Evolutionary conservation across 495 filamentous ascomycete genomes (phyloP), one percentile per base, ranked within the genome.

Genomic region (Talaromyces nanjingensis): DNA sequence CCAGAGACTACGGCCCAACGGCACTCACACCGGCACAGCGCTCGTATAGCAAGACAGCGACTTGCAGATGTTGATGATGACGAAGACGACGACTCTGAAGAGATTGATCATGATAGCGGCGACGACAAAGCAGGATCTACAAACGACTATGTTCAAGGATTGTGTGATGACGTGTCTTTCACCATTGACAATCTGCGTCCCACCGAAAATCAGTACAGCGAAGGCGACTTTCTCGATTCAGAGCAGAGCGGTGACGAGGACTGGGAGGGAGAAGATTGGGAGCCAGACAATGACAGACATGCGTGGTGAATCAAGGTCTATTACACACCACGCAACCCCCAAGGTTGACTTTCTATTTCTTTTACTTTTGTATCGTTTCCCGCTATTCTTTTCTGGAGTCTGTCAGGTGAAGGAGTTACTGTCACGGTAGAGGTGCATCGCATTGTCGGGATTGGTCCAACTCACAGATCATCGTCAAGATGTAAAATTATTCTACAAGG

Each of bases 141-240:
- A 14, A 61, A 71, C 20, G 63, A 73, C 2, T 77, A 80, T 63
- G 74, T 87, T 16, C 92, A 94, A 55, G 91, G 92, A 1, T 80
- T 91, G 80, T 97, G 92, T 73, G 80, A 92, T 25, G 76, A 85
- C 37, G 91, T 97, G n/a, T 83, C 86, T 53, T 81, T 97, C 53
- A 78, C 85, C 20, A 88, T 97, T 59, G 92, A 96, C 69, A 93
- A 96, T 71, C 84, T 89, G 67, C 86, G 91, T 52, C 89, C 89
- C 20, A 82, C 77, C 1, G 92, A 94, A 67, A 79, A 76, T n/a
- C 87, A 88, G 47, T 89, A 83, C 66, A 83, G 81, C 22, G 92
- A 93, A 75, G 81, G 81, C 11, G 90, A 97, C 68, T 96, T 97
- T 70, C 70, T 96, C 3, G 91, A 94, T 65, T 77, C 78, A 12